phyloP scores from a whole-genome alignment of 1,139 yeast genomes.

The Arxiozyma heterogenica region DNA sequence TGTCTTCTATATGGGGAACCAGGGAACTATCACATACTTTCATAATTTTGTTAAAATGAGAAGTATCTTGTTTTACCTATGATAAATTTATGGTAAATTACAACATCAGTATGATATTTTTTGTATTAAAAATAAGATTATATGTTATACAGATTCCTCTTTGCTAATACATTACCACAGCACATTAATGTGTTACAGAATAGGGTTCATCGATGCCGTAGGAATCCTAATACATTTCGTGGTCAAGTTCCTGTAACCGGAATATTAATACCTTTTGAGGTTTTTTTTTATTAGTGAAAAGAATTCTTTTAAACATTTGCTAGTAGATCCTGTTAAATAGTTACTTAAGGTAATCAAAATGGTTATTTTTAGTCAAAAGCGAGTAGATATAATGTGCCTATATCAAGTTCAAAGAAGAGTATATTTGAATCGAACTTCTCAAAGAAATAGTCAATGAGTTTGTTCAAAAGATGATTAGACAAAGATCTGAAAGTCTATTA shows the following conservation, averaged over 20 bases:
- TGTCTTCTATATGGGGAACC: constrained; percentile 60
- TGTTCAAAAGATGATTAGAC: constrained; percentile 90
- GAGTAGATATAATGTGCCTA: constrained; percentile 70
- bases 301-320: constrained; percentile 75
- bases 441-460: constrained; percentile 85
- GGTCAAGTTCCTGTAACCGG: constrained; percentile 62
- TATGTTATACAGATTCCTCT: constrained; percentile 80
- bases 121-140: constrained; percentile 77
- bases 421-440: constrained; percentile 85
- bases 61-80: constrained; percentile 86
- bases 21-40: constrained; percentile 77
- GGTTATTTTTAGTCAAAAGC: constrained; percentile 52
- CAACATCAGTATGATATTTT: constrained; percentile 56
- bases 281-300: constrained; percentile 71
- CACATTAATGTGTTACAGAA: constrained; percentile 60
- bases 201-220: constrained; percentile 75
- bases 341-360: constrained; percentile 63
- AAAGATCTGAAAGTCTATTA: constrained; percentile 86
- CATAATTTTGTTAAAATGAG: constrained; percentile 70
- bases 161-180: constrained; percentile 73
- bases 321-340: constrained; percentile 81
- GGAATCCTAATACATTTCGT: constrained; percentile 43
- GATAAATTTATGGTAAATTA: constrained; percentile 94
- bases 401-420: constrained; percentile 98
- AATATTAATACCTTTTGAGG: constrained; percentile 69